Base-by-base conservation (phyloP, 176 grass and related monocot genomes). In the Oryza meridionalis region DNA sequence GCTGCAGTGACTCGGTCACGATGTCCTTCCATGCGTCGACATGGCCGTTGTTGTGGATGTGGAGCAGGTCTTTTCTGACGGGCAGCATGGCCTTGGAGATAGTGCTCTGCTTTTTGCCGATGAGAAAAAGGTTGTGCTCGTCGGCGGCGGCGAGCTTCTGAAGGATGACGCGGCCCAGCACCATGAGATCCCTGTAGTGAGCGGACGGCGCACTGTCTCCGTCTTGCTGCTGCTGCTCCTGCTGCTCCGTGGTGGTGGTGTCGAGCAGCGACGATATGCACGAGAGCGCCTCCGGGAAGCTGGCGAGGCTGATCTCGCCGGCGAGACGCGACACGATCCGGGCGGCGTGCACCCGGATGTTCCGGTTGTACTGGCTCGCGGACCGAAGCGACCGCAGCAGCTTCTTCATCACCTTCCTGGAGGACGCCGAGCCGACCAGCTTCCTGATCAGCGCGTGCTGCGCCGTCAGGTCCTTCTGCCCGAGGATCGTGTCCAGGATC, bases 391-490 rank as follows among this genome's bases (percentile, higher is more conserved):
- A 0, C 8, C 3, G 3, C 10, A 72, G 40, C 40, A 72, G 19
- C 37, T 2, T 22, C 4, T 43, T 19, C 10, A 72, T 11, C 9
- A 44, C 43, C 10, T 72, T 21, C 21, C 21, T 13, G 17, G 68
- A 43, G 9, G 68, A 21, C 6, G 40, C 21, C 4, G 38, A 22
- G 2, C 11, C 1, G 37, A 44, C 2, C 38, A 71, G 38, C 3
- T 45, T n/a, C n/a, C 21, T 21, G 19, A 40, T 40, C 33, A 70
- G 6, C 1, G 2, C 4, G 16, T 11, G 35, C 15, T n/a, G 15
- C 16, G 0, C 16, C 6, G 1, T 0, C 11, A 24, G 4, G 0
- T 44, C 22, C 0, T 15, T 19, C 0, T 21, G 5, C 12, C 0
- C 35, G 0, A 79, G 9, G 4, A 67, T 24, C 25, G 27, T 32